A percentile compares a stretch with the other conserved stretches of the same genome.
These are phyloP conservation scores for Mortierella sp. DNA, from an alignment of 371 early-diverging fungal species.

Conservation along the genomic window DNA sequence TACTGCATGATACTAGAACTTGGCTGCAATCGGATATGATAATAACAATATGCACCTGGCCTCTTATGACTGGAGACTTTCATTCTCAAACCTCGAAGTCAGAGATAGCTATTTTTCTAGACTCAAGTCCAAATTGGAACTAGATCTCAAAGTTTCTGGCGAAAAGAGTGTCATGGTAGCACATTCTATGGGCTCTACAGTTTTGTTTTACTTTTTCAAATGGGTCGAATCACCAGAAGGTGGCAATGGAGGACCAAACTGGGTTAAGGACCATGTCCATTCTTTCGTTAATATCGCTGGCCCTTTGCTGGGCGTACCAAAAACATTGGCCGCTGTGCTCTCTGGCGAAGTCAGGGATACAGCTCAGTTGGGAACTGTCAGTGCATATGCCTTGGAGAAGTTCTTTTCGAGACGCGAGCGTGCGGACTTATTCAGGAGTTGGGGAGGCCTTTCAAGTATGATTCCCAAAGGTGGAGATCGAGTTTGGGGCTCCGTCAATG, in stretches of 20 bases:
- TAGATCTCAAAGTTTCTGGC: conserved; percentile 60
- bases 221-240: conserved; percentile 89
- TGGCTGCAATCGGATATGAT: conserved; percentile 93
- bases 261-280: conserved; percentile 89
- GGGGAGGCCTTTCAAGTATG: conserved; percentile 84
- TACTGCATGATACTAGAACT: conserved; percentile 65
- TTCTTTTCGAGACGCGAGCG: conserved; percentile 88
- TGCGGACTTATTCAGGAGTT: conserved; percentile 83
- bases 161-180: conserved; percentile 77
- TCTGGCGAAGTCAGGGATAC: conserved; percentile 93
- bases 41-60: conserved; percentile 89
- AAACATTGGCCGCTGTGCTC: conserved; percentile 81
- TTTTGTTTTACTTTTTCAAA: conserved; percentile 90
- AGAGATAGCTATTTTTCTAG: conserved; percentile 90
- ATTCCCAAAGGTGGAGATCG: conserved; percentile 90
- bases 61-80: conserved; percentile 95
- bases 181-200: conserved; percentile 75
- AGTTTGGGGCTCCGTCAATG: conserved; percentile 80
- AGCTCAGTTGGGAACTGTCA: conserved; percentile 83
- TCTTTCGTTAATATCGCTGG: conserved; percentile 91
- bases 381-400: conserved; percentile 84
- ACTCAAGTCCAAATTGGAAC: conserved; percentile 84
- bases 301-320: conserved; percentile 91
- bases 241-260: conserved; percentile 80
- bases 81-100: conserved; percentile 84